Conservation (phyloP, 305 asterid species). For the Fraxinus sp. region DNA sequence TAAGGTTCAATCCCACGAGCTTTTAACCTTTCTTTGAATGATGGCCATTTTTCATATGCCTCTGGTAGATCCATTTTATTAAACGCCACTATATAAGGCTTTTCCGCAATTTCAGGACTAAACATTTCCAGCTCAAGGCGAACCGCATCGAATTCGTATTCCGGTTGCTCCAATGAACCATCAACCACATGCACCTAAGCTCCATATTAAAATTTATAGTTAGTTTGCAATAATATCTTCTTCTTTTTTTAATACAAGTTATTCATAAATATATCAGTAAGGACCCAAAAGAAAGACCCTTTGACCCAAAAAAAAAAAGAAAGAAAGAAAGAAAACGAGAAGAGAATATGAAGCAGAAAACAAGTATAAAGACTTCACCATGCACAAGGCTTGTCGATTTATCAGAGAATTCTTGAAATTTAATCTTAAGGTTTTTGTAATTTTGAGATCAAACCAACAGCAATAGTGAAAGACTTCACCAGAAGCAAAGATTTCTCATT, state of each 20-base stretch:
- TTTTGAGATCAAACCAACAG: neutral
- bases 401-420: neutral
- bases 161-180: constrained; percentile 88
- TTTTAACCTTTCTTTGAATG: constrained; percentile 55
- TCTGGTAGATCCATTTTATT: constrained; percentile 97
- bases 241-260: neutral
- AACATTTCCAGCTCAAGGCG: constrained; percentile 97
- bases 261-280: neutral
- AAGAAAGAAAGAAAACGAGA: neutral
- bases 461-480: neutral
- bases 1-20: constrained; percentile 68
- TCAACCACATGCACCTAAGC: constrained; percentile 85
- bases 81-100: constrained; percentile 74
- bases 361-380: neutral
- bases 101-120: constrained; percentile 80
- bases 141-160: constrained; percentile 84
- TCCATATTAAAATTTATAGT: constrained; percentile 15
- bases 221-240: neutral
- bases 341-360: constrained; percentile 1
- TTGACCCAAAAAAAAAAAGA: neutral
- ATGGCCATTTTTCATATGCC: constrained; percentile 71
- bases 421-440: neutral
- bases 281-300: neutral
- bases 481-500: neutral
- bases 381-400: neutral